Evolutionary conservation across 2,329 filamentous ascomycete species (phyloP).

Genomic region (Grosmannia clavigera): DNA sequence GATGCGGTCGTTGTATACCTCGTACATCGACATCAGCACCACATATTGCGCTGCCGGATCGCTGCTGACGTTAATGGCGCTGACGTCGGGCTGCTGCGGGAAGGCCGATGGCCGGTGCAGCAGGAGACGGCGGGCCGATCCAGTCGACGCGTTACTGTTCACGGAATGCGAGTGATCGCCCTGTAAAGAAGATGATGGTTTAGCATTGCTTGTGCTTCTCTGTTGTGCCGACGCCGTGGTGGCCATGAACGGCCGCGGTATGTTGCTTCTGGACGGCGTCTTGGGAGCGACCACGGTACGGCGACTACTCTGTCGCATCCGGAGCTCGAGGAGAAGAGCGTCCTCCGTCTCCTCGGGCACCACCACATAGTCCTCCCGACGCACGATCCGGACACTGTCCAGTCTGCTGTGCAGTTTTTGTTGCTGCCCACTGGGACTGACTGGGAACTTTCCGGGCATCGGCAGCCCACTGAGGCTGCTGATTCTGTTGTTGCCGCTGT

Average conservation of each 20-base stretch:
- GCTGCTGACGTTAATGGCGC: slow-evolving; percentile 52
- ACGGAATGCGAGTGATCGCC: slow-evolving; percentile 25
- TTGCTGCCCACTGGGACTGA: slow-evolving; percentile 3
- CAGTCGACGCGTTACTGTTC: slow-evolving; percentile 14
- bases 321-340: slow-evolving; percentile 8
- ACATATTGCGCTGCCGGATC: slow-evolving; percentile 68
- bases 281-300: background rate
- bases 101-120: slow-evolving; percentile 58
- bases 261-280: background rate
- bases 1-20: slow-evolving; percentile 97
- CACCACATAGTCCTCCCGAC: background rate
- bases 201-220: slow-evolving; percentile 27
- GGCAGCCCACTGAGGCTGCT: slow-evolving; percentile 12
- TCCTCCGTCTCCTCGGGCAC: background rate
- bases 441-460: slow-evolving; percentile 13
- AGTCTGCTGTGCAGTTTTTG: slow-evolving; percentile 19
- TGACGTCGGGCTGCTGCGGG: slow-evolving; percentile 63
- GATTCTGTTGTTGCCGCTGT: background rate
- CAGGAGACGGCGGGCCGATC: slow-evolving; percentile 44
- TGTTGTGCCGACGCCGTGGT: background rate
- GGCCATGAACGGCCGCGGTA: background rate
- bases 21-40: slow-evolving; percentile 92
- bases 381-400: slow-evolving; percentile 26
- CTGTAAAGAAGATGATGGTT: slow-evolving; percentile 27
- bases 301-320: background rate